phyloP scores from a whole-genome alignment of 202 grass and related monocot genomes.

The Sporobolus alterniflorus region DNA sequence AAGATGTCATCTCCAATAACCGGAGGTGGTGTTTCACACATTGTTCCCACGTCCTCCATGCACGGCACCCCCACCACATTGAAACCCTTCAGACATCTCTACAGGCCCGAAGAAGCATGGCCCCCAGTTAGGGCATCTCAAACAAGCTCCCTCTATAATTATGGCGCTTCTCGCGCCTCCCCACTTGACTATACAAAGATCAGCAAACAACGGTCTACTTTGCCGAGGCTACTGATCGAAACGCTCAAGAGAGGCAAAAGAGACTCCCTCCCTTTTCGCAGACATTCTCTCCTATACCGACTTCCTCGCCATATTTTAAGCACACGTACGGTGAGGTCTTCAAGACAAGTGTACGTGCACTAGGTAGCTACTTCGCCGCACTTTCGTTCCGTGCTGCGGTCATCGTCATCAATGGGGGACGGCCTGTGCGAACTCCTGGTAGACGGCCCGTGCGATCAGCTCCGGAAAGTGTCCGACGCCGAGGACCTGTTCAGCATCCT shows the following conservation, averaged over 20 bases:
- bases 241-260: conserved; percentile 22
- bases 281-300: conserved; percentile 16
- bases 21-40: too few species aligned
- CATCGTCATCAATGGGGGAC: conserved; percentile 43
- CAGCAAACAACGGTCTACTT: conserved; percentile 27
- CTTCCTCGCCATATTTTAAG: neutral
- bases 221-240: too few species aligned
- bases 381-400: neutral
- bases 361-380: neutral
- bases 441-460: too few species aligned
- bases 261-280: conserved; percentile 15
- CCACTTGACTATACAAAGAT: conserved; percentile 3
- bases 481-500: conserved; percentile 78
- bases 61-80: neutral
- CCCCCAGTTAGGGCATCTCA: conserved; percentile 2
- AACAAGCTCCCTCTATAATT: conserved; percentile 34
- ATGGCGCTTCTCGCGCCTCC: conserved; percentile 5
- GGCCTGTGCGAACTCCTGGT: conserved; percentile 34
- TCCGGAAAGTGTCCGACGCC: neutral
- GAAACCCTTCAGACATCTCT: conserved; percentile 9
- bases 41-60: too few species aligned
- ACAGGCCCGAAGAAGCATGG: conserved; percentile 7
- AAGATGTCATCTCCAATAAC: too few species aligned
- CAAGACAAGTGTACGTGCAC: neutral
- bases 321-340: neutral